Base-by-base conservation (phyloP, 345 rosid genomes). In the Linum tenue region DNA sequence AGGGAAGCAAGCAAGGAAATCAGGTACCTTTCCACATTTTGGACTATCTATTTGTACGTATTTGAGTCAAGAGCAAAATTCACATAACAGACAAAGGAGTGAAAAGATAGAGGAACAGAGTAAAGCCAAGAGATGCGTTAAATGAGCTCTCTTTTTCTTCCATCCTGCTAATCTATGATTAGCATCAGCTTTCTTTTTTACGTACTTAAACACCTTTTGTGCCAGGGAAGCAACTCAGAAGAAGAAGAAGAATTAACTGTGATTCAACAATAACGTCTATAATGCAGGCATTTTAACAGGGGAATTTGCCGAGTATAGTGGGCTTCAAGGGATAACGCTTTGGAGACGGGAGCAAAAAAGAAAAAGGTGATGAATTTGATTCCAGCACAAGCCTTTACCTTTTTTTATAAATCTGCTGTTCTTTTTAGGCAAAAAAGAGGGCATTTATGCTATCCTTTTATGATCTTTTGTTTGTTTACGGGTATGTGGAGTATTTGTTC, bases 211-310 rank as follows among this genome's bases (percentile, higher is more conserved):
- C 51, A 60, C 60, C 67, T 69, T 71, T 70, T 77, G 66, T 76
- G 75, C 39, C 57, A 41, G 5, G 64, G 63, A 71, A 72, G 75
- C 56, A 37, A 64, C 57, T 22, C 11, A 67, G 69, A 68, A 62
- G 65, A 22, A 62, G 65, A 22, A 22, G 53, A 48, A 48, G 6
- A 9, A 48, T 48, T 48, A 48, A 15, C 14, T 3, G 14, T 12
- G 14, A 48, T 48, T 41, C 44, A 41, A 41, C 44, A 48, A 48
- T 48, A 48, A 48, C 53, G 53, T 48, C 53, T 48, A 48, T 48
- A 48, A 48, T 48, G 53, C 11, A 48, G 15, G 53, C 53, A 48
- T 6, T 48, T 48, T 3, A 48, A 48, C 53, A 48, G 53, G 6
- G 53, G 15, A 9, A 9, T 10, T 48, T 48, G 53, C 14, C 7